phyloP scores from a whole-genome alignment of 176 grass and related monocot genomes.

The Hordeum vulgare region MorexV3_pseudomolecules_assembly NC_058524.1:68394284-68394783 shows the following conservation, averaged over 20 bases:
- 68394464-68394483: slow-evolving; percentile 34
- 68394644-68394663: slow-evolving; percentile 67
- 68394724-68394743: slow-evolving; percentile 59
- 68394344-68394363: slow-evolving; percentile 89
- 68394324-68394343: slow-evolving; percentile 93
- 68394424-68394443: slow-evolving; percentile 61
- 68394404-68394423: slow-evolving; percentile 69
- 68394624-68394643: slow-evolving; percentile 46
- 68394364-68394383: slow-evolving; percentile 70
- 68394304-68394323: slow-evolving; percentile 73
- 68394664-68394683: slow-evolving; percentile 30
- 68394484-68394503: slow-evolving; percentile 55
- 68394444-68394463: slow-evolving; percentile 49
- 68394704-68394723: slow-evolving; percentile 90
- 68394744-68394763: slow-evolving; percentile 48
- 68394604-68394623: slow-evolving; percentile 47
- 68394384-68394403: slow-evolving; percentile 67
- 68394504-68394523: slow-evolving; percentile 31
- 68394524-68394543: slow-evolving; percentile 51
- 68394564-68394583: slow-evolving; percentile 47
- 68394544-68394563: slow-evolving; percentile 54
- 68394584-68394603: slow-evolving; percentile 56
- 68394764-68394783: slow-evolving; percentile 34
- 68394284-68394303: slow-evolving; percentile 70
- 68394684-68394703: slow-evolving; percentile 69